phyloP scores from a whole-genome alignment of 2,329 filamentous ascomycete species.

The Talaromyces albobiverticillius region DNA sequence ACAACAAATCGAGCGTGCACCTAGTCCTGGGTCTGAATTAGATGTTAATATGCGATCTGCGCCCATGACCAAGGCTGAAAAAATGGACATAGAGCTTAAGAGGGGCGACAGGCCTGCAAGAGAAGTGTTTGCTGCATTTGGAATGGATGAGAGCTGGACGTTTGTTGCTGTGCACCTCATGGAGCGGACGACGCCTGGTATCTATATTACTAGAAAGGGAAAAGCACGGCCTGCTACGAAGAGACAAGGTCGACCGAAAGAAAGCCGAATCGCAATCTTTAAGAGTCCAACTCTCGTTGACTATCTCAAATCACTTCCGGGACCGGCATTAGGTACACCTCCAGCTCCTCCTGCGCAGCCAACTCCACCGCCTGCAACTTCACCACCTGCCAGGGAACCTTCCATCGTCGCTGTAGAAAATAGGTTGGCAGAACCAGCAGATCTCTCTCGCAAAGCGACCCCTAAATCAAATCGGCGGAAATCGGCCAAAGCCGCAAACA shows the following conservation, averaged over 20 bases:
- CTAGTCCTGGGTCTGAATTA: constrained; percentile 2
- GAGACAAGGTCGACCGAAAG: constrained; percentile 35
- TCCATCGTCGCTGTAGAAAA: not conserved
- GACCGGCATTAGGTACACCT: not conserved
- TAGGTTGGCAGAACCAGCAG: not conserved
- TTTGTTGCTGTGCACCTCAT: constrained; percentile 38
- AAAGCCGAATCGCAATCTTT: constrained; percentile 40
- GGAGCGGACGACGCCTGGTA: constrained; percentile 35
- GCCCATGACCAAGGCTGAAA: constrained; percentile 37
- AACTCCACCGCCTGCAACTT: not conserved
- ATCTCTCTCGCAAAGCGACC: not conserved
- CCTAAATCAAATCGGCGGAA: not conserved
- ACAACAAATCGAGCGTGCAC: not conserved
- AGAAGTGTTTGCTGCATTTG: constrained; percentile 25
- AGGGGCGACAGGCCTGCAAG: constrained; percentile 2
- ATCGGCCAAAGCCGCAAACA: not conserved
- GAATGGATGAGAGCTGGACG: constrained; percentile 41
- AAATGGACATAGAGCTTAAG: constrained; percentile 24
- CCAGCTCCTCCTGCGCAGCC: not conserved
- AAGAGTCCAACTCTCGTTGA: constrained; percentile 24
- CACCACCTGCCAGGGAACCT: no score
- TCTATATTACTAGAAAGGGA: constrained; percentile 41
- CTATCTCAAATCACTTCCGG: constrained; percentile 6
- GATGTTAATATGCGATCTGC: constrained; percentile 17
- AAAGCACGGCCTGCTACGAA: constrained; percentile 37